These are phyloP conservation scores for Yamadazyma tumulicola DNA, from an alignment of 805 yeast genomes.

Conservation along the genomic window DNA sequence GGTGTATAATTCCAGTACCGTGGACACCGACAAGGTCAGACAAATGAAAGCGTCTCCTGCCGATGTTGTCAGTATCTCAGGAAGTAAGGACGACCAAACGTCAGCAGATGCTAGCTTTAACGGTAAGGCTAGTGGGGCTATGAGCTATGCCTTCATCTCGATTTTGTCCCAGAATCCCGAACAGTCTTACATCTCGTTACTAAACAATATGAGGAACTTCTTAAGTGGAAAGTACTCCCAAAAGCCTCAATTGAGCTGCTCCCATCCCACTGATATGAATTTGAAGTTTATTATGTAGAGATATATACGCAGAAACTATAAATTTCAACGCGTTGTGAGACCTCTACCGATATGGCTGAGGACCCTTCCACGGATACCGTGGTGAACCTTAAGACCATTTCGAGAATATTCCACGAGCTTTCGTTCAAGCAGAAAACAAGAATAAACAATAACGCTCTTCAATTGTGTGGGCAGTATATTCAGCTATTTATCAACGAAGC, in stretches of 20 bases:
- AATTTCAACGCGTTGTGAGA: too few relatives aligned
- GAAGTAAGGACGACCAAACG: constrained; percentile 41
- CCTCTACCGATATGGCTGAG: not conserved
- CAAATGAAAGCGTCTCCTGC: constrained; percentile 34
- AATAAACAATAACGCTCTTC: constrained; percentile 47
- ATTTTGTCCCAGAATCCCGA: constrained; percentile 24
- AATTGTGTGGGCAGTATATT: constrained; percentile 51
- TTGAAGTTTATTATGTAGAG: constrained; percentile 28
- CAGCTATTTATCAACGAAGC: constrained; percentile 59
- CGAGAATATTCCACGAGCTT: constrained; percentile 49
- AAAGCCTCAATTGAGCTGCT: constrained; percentile 38
- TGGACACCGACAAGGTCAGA: constrained; percentile 21
- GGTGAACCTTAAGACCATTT: constrained; percentile 32
- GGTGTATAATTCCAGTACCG: constrained; percentile 14
- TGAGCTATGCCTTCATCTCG: constrained; percentile 36
- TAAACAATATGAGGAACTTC: constrained; percentile 34
- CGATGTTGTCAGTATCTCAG: constrained; percentile 34
- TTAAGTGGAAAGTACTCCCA: constrained; percentile 31
- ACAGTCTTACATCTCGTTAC: constrained; percentile 32
- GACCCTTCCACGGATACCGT: too few relatives aligned
- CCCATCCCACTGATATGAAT: constrained; percentile 39
- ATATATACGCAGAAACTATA: too few relatives aligned
- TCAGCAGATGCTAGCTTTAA: constrained; percentile 36
- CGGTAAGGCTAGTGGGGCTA: constrained; percentile 38
- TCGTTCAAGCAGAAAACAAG: constrained; percentile 47